Base-by-base conservation (phyloP, 2,329 filamentous ascomycete genomes). In the Didymosphaeria variabile region DNA sequence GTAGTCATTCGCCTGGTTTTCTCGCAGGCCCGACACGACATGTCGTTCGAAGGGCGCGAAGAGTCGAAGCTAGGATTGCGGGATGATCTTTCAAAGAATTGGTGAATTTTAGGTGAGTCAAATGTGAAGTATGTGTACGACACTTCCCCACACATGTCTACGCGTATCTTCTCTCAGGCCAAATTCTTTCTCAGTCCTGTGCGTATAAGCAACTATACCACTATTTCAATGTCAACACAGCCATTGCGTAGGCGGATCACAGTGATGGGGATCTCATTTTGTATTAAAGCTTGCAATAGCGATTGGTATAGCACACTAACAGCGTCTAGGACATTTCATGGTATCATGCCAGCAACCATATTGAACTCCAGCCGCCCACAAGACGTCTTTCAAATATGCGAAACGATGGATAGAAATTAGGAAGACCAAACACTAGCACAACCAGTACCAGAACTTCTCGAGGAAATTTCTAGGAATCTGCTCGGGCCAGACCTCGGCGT, bases 401-500 rank as follows among this genome's bases (percentile, higher is more conserved):
- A 31, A 31, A 12, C 29, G 10, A 47, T 47, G 23, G 23, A 31
- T n/a, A 17, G 12, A 47, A 29, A 47, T 21, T 19, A 21, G 31
- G 6, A 3, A 15, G 17, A 36, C 7, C 31, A 19, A 6, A 17
- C 29, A 61, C 57, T 74, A 83, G 44, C 79, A 80, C 66, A 84
- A 74, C 80, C 81, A 83, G 69, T 76, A 82, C 82, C 82, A 84
- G 55, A 83, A 72, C 72, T 75, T 82, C 77, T 84, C 80, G 4
- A 81, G n/a, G 42, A 71, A 59, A 59, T 83, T 84, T 60, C 69
- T 77, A 10, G 82, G 80, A 9, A 75, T 58, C 51, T 75, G 71
- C 53, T 83, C 81, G 0, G 76, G 77, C 81, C 80, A 83, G 13
- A 77, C 68, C 62, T 81, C 79, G 7, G 77, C 81, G 70, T 84